phyloP scores from a whole-genome alignment of 78 protist genomes.

The Chrysochromulina tobinii region DNA sequence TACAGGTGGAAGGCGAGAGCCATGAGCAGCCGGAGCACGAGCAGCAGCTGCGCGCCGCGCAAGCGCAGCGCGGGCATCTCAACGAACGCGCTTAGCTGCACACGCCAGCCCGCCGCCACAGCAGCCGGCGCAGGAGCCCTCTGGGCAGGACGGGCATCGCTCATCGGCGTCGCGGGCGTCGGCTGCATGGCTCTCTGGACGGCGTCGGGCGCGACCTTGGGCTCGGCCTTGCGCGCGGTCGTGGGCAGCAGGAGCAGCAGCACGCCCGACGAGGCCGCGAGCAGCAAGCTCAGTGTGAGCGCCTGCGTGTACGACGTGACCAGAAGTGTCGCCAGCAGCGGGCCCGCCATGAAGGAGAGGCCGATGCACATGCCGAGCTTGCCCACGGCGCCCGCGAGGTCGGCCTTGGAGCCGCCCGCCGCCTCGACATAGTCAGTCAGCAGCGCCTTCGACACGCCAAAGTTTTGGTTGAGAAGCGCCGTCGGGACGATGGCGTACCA shows the following conservation, averaged over 20 bases:
- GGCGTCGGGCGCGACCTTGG: background rate
- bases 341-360: background rate
- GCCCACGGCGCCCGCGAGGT: background rate
- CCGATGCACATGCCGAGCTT: constrained; percentile 4
- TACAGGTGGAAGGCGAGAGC: constrained; percentile 6
- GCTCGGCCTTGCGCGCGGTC: background rate
- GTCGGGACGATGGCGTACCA: background rate
- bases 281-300: background rate
- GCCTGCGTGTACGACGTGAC: background rate
- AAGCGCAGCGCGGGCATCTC: background rate
- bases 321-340: background rate
- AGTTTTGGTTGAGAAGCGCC: background rate
- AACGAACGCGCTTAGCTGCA: no score
- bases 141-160: no score
- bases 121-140: no score
- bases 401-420: background rate
- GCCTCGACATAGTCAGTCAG: background rate
- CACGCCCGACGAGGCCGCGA: background rate
- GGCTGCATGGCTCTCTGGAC: no score
- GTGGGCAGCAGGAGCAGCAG: background rate
- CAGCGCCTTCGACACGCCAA: background rate
- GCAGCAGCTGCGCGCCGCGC: background rate
- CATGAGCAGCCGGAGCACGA: background rate
- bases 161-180: no score
- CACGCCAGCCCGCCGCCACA: no score